Evolutionary conservation across 352 stramenopile genomes (phyloP).

Genomic region (Pythium folliculosum): DNA sequence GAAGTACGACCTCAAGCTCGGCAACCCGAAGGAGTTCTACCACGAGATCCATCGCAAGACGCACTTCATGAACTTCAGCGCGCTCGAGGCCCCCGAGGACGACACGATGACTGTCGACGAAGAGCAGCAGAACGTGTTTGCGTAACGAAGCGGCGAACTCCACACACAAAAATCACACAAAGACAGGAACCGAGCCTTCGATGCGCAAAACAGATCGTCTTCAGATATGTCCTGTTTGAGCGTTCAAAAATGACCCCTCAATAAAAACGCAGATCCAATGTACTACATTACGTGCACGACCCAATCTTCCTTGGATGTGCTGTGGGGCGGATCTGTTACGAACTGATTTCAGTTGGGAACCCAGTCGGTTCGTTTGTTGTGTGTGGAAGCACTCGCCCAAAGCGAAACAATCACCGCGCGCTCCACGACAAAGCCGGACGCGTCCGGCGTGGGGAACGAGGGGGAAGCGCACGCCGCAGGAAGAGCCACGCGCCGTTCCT

Average conservation of each 20-base stretch:
- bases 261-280: neutral
- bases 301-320: neutral
- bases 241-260: too few relatives aligned
- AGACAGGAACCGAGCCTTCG: too few relatives aligned
- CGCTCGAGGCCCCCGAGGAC: slow-evolving; percentile 94
- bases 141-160: slow-evolving; percentile 25
- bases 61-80: slow-evolving; percentile 99
- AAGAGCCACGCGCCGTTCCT: neutral
- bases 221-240: too few relatives aligned
- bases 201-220: too few relatives aligned
- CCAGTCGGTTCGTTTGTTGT: slow-evolving; percentile 19
- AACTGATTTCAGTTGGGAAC: slow-evolving; percentile 32
- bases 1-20: slow-evolving; percentile 98
- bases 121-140: slow-evolving; percentile 89
- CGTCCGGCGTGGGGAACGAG: neutral
- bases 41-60: slow-evolving; percentile 98
- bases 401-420: neutral
- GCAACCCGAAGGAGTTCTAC: slow-evolving; percentile 99
- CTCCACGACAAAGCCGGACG: slow-evolving; percentile 9
- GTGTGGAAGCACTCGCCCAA: slow-evolving; percentile 25
- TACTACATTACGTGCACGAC: slow-evolving; percentile 5
- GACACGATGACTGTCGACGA: slow-evolving; percentile 89
- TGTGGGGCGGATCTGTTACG: slow-evolving; percentile 14
- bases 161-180: too few relatives aligned
- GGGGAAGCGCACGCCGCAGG: neutral